phyloP scores from a whole-genome alignment of 2,329 filamentous ascomycete species.

The Chrysoporthe deuterocubensis region DNA sequence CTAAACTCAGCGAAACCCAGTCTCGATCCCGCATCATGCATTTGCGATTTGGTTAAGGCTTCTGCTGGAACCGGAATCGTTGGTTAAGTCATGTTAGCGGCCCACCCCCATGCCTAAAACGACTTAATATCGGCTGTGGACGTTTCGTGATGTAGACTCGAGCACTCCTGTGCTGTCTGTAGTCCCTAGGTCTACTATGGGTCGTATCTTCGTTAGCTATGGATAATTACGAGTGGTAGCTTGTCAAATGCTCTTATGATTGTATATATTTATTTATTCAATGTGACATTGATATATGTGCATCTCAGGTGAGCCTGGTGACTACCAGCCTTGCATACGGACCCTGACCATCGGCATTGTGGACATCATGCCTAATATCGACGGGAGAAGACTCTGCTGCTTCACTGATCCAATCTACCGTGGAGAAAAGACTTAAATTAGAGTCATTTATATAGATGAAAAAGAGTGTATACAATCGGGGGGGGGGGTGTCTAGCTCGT shows the following conservation, averaged over 20 bases:
- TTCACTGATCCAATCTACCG: too few relatives aligned
- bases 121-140: neutral
- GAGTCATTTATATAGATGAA: too few relatives aligned
- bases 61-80: constrained; percentile 24
- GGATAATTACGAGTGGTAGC: too few relatives aligned
- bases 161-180: neutral
- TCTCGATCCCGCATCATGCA: constrained; percentile 21
- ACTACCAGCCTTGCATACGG: neutral
- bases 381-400: too few relatives aligned
- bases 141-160: neutral
- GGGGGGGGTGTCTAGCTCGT: too few relatives aligned
- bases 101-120: too few relatives aligned
- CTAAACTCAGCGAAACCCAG: neutral
- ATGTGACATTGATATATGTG: neutral
- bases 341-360: neutral
- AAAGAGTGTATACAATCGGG: too few relatives aligned
- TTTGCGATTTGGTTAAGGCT: constrained; percentile 15
- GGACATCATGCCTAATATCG: too few relatives aligned
- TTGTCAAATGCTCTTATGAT: neutral
- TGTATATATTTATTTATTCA: neutral
- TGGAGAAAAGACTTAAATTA: too few relatives aligned
- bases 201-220: neutral
- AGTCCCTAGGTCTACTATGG: neutral
- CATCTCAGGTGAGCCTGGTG: neutral
- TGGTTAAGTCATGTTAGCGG: neutral